A percentile compares a stretch with the other conserved stretches of the same genome.
These are phyloP conservation scores for Aureobasidium sp. DNA, from an alignment of 2,329 filamentous ascomycete species.

Conservation along the genomic window DNA sequence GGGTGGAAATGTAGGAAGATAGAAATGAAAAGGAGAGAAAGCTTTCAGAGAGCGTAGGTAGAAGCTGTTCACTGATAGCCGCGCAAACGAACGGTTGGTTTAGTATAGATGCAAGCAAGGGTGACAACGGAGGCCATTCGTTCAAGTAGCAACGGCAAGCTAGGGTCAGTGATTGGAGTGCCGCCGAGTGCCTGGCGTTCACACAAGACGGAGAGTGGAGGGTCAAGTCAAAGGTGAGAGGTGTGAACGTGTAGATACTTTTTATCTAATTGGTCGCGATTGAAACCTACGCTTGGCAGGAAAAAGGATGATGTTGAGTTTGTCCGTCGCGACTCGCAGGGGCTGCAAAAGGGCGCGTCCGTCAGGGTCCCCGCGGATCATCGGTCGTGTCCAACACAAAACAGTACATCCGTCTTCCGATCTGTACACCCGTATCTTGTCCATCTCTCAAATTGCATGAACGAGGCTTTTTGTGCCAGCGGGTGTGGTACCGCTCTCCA, in stretches of 20 bases:
- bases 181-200: neutral
- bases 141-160: neutral
- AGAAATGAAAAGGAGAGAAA: neutral
- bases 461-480: neutral
- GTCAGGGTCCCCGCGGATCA: neutral
- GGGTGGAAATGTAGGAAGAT: neutral
- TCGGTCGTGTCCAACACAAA: neutral
- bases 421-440: neutral
- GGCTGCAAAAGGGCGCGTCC: conserved; percentile 1
- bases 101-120: conserved; percentile 9
- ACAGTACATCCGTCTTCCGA: neutral
- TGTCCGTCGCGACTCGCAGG: conserved; percentile 5
- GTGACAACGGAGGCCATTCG: conserved; percentile 7
- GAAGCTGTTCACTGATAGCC: conserved; percentile 1
- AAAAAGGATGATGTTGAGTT: conserved; percentile 7
- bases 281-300: neutral
- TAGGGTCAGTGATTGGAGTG: neutral
- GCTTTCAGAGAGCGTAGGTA: neutral
- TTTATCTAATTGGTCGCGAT: neutral
- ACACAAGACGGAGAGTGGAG: neutral
- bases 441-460: neutral
- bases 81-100: conserved; percentile 14
- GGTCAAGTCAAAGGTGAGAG: conserved; percentile 5
- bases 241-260: conserved; percentile 7
- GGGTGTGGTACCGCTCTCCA: neutral